Evolutionary conservation across 2,329 filamentous ascomycete species (phyloP).

Genomic region (Colletotrichum tabaci): DNA sequence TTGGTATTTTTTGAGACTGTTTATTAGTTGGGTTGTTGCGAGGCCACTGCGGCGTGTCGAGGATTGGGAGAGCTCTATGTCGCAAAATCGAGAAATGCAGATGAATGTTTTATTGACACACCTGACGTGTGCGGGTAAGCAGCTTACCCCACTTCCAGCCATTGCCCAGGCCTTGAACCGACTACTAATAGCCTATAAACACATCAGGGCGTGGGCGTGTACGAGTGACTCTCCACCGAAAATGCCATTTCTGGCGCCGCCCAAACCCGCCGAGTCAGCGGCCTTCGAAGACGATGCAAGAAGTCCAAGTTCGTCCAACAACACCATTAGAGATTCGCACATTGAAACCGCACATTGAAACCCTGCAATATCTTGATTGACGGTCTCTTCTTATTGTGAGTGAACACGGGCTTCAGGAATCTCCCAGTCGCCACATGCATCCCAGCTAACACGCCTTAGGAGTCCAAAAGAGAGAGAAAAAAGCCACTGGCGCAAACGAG

Average conservation of each 20-base stretch:
- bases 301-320: background rate
- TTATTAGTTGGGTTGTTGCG: too few relatives aligned
- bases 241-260: constrained; percentile 17
- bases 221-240: constrained; percentile 8
- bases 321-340: background rate
- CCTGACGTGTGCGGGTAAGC: background rate
- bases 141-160: background rate
- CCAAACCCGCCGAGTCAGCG: constrained; percentile 29
- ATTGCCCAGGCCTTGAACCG: background rate
- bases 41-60: too few relatives aligned
- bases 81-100: constrained; percentile 33
- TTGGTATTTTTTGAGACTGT: too few relatives aligned
- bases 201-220: constrained; percentile 9
- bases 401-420: background rate
- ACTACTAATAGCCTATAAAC: too few relatives aligned
- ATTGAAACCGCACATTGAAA: too few relatives aligned
- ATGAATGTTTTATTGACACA: background rate
- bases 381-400: background rate
- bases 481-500: constrained; percentile 18
- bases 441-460: background rate
- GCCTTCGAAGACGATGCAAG: background rate
- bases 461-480: background rate
- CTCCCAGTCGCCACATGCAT: background rate
- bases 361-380: too few relatives aligned
- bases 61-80: constrained; percentile 4